Evolutionary conservation across 805 yeast species (phyloP), one percentile per base, ranked within the genome.

Genomic region (Millerozyma miso): DNA sequence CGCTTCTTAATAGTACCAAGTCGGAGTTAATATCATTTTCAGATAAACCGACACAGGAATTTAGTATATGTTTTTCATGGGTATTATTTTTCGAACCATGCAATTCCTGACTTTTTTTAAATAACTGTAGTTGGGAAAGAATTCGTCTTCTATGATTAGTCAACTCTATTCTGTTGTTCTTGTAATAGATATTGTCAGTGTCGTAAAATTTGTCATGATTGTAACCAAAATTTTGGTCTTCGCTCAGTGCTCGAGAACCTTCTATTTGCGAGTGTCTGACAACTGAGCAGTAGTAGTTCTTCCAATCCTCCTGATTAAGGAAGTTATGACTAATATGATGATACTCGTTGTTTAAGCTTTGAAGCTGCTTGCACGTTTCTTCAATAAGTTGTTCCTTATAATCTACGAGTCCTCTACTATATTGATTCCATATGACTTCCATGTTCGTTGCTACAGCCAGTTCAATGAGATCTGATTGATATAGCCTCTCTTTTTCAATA

Each of bases 351-450:
- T 65, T 48, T 14, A 69, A 47, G 8, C 56, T 46, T 35, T 49
- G 46, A 19, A 69, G 55, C 35, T 66, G 59, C 16, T 50, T 50
- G 20, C 56, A 45, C 4, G 67, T 59, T 19, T 60, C 48, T 29
- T 52, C 42, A 12, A 63, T 51, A 26, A 65, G 47, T 33, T 59
- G 43, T 16, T 59, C 52, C 43, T 62, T 63, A 19, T 53, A 45
- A 4, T 51, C 47, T 14, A 54, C 36, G 38, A 67, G 49, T 18
- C 60, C 51, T 16, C 45, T 48, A 32, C 56, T 52, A 50, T 59
- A 68, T 37, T 58, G 63, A 34, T 63, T 54, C 74, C 74, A 70
- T n/a, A 65, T 44, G 3, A 64, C 57, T 3, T 45, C 45, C 17
- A 58, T 51, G 34, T 65, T 56, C 6, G 58, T 57, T 17, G 52